A percentile compares a stretch with the other conserved stretches of the same genome.
phyloP scores from a whole-genome alignment of 192 early-diverging fungal species.

The Lobosporangium transversale region DNA sequence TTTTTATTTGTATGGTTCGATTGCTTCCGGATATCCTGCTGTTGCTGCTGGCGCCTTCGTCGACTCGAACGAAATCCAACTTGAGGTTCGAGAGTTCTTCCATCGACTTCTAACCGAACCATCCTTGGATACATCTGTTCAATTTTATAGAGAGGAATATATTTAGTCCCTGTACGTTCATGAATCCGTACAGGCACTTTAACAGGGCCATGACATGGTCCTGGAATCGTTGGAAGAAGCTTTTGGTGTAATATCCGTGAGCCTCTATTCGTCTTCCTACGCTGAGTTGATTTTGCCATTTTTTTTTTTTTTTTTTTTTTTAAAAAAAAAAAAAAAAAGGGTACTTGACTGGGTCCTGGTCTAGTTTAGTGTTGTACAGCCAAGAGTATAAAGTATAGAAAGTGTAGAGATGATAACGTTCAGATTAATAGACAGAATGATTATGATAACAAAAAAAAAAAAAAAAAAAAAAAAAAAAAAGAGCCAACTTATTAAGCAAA shows the following conservation, averaged over 20 bases:
- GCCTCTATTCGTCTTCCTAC: not conserved
- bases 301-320: no score
- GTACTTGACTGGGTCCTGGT: no score
- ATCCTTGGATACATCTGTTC: not conserved
- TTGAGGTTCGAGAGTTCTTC: not conserved
- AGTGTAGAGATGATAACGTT: no score
- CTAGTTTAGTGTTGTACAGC: no score
- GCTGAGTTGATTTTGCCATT: not conserved
- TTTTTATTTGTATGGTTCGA: not conserved
- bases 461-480: no score
- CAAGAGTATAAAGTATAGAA: no score
- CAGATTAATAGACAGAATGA: no score
- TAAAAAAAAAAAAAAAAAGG: no score
- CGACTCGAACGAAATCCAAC: not conserved
- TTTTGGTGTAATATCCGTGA: not conserved
- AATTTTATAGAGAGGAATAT: constrained; percentile 1
- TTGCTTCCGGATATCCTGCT: not conserved
- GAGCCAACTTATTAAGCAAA: no score
- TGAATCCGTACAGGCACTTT: not conserved
- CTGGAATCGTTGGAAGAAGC: not conserved
- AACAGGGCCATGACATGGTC: not conserved
- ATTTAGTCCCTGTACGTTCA: not conserved
- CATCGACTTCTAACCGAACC: constrained; percentile 1
- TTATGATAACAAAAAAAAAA: no score
- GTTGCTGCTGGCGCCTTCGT: not conserved